Conservation (phyloP, 352 stramenopile genomes). For the Pythium angustatum region DNA sequence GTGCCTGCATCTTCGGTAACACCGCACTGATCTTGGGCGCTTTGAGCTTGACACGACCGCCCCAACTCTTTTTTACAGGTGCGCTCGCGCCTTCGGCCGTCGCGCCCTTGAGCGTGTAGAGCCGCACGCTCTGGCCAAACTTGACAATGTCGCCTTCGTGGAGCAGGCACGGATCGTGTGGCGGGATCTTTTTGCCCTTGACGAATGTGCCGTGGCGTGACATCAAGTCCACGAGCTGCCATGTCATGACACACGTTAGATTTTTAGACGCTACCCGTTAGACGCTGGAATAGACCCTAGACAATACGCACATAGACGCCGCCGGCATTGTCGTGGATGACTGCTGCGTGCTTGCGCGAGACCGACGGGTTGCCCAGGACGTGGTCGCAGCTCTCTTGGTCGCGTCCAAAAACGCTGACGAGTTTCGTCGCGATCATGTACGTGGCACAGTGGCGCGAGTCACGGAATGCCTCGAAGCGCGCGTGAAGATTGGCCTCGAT, state of each 20-base stretch:
- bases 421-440: slow-evolving; percentile 85
- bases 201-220: slow-evolving; percentile 87
- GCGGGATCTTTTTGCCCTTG: slow-evolving; percentile 79
- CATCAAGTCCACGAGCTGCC: slow-evolving; percentile 87
- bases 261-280: not conserved
- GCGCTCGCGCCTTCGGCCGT: slow-evolving; percentile 61
- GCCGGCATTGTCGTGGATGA: slow-evolving; percentile 80
- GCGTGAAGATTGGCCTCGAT: slow-evolving; percentile 68
- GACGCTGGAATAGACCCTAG: too few species aligned
- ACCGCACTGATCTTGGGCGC: slow-evolving; percentile 73
- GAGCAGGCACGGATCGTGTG: slow-evolving; percentile 80
- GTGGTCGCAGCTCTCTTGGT: slow-evolving; percentile 85
- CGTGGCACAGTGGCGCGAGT: slow-evolving; percentile 77
- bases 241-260: slow-evolving; percentile 1
- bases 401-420: slow-evolving; percentile 82
- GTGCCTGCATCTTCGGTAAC: slow-evolving; percentile 63
- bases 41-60: slow-evolving; percentile 68
- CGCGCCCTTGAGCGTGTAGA: slow-evolving; percentile 82
- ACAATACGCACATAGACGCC: slow-evolving; percentile 70
- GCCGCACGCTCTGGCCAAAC: slow-evolving; percentile 85
- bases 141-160: slow-evolving; percentile 86
- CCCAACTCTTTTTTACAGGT: slow-evolving; percentile 82
- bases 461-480: slow-evolving; percentile 71
- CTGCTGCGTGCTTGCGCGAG: slow-evolving; percentile 83
- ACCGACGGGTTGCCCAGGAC: slow-evolving; percentile 86